These are phyloP conservation scores for Malus domestica DNA, from an alignment of 306 rosid species.

Conservation along the genomic window ASM211411v1 NC_041803.1:41568501-41569000, in stretches of 20 bases:
- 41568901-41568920: slow-evolving; percentile 78
- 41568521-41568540: slow-evolving; percentile 86
- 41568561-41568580: slow-evolving; percentile 65
- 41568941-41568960: slow-evolving; percentile 51
- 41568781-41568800: slow-evolving; percentile 85
- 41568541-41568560: slow-evolving; percentile 91
- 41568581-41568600: slow-evolving; percentile 35
- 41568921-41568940: slow-evolving; percentile 91
- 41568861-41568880: slow-evolving; percentile 34
- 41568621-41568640: slow-evolving; percentile 64
- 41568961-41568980: slow-evolving; percentile 71
- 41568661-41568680: slow-evolving; percentile 66
- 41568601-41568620: slow-evolving; percentile 78
- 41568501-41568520: slow-evolving; percentile 91
- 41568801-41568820: slow-evolving; percentile 92
- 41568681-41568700: slow-evolving; percentile 67
- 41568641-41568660: slow-evolving; percentile 85
- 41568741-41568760: slow-evolving; percentile 76
- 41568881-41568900: slow-evolving; percentile 32
- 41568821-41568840: slow-evolving; percentile 82
- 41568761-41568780: slow-evolving; percentile 73
- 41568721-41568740: slow-evolving; percentile 58
- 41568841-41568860: slow-evolving; percentile 51
- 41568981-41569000: slow-evolving; percentile 19
- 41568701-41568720: slow-evolving; percentile 65